Percentiles rank a stretch among this genome's conserved stretches.
Conservation (phyloP, 331 rosid genomes). For the Pyrus hybrid region DNA sequence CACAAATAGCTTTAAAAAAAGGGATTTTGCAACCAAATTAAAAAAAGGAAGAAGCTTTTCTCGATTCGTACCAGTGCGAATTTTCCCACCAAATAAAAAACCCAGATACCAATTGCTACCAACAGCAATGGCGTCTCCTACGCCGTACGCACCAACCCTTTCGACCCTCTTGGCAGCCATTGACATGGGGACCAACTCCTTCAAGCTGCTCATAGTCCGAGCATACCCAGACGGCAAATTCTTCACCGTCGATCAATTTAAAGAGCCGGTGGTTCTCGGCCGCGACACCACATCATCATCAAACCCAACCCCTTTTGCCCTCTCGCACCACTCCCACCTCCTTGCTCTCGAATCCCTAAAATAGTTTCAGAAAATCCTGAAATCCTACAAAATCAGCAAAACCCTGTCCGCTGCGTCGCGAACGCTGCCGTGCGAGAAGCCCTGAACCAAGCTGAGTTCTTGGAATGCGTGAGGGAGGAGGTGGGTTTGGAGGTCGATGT, state of each 20-base stretch:
- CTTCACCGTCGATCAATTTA: slow-evolving; percentile 15
- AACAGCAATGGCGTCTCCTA: slow-evolving; percentile 1
- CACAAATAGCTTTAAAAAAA: neutral
- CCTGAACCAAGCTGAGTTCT: slow-evolving; percentile 13
- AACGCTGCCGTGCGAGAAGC: slow-evolving; percentile 36
- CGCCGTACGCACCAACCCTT: neutral
- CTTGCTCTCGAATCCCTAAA: slow-evolving; percentile 19
- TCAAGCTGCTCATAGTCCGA: slow-evolving; percentile 25
- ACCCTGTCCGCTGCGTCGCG: slow-evolving; percentile 30
- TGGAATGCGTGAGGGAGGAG: slow-evolving; percentile 2
- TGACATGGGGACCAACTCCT: slow-evolving; percentile 41
- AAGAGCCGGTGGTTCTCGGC: slow-evolving; percentile 26
- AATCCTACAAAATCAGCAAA: neutral
- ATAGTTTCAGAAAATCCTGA: slow-evolving; percentile 10
- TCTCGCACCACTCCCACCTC: slow-evolving; percentile 14
- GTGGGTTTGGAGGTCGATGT: slow-evolving; percentile 22
- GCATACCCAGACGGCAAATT: slow-evolving; percentile 20
- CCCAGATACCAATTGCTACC: neutral
- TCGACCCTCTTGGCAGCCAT: slow-evolving; percentile 26
- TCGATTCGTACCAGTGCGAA: neutral
- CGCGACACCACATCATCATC: neutral
- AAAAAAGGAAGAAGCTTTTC: neutral
- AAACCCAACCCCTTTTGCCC: slow-evolving; percentile 7
- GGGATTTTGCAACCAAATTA: neutral
- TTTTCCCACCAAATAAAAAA: neutral